Percentiles rank a stretch among this genome's conserved stretches.
phyloP scores from a whole-genome alignment of 768 basidiomycete species.

The Leccinum uliginosum region DNA sequence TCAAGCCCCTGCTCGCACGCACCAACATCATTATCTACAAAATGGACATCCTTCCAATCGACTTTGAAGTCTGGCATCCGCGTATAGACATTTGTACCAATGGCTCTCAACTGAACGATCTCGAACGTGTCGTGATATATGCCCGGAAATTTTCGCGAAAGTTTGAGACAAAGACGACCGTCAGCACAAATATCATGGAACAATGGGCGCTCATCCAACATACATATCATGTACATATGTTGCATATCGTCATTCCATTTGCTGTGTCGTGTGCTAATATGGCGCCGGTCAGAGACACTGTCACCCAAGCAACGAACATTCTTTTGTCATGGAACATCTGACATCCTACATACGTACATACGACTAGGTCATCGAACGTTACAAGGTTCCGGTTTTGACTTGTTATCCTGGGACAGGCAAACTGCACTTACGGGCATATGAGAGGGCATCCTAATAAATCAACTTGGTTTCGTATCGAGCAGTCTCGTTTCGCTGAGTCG shows the following conservation, averaged over 20 bases:
- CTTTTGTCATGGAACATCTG: slow-evolving; percentile 67
- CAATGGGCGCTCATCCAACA: too few relatives aligned
- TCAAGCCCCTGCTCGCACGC: slow-evolving; percentile 52
- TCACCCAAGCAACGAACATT: slow-evolving; percentile 58
- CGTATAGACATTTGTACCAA: slow-evolving; percentile 58
- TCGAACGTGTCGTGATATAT: slow-evolving; percentile 55
- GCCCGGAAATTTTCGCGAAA: slow-evolving; percentile 68
- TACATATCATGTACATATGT: slow-evolving; percentile 52
- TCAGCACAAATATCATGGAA: too few relatives aligned
- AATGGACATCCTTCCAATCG: slow-evolving; percentile 55
- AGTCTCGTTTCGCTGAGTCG: too few relatives aligned
- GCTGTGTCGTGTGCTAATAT: background rate
- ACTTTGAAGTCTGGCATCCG: slow-evolving; percentile 54
- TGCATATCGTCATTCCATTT: slow-evolving; percentile 15
- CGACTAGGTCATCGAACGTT: background rate
- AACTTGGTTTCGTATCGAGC: too few relatives aligned
- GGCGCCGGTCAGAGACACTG: slow-evolving; percentile 41
- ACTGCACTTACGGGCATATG: slow-evolving; percentile 38
- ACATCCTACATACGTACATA: slow-evolving; percentile 61
- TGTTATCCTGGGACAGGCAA: slow-evolving; percentile 31
- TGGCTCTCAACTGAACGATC: slow-evolving; percentile 53
- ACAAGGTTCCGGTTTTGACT: background rate
- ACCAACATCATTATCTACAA: slow-evolving; percentile 75
- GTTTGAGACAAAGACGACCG: too few relatives aligned
- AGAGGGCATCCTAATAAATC: slow-evolving; percentile 39